Evolutionary conservation across 225 moss, liverwort and hornwort genomes (phyloP), one percentile per base, ranked within the genome.

Genomic region (Marchantia polymorpha): DNA sequence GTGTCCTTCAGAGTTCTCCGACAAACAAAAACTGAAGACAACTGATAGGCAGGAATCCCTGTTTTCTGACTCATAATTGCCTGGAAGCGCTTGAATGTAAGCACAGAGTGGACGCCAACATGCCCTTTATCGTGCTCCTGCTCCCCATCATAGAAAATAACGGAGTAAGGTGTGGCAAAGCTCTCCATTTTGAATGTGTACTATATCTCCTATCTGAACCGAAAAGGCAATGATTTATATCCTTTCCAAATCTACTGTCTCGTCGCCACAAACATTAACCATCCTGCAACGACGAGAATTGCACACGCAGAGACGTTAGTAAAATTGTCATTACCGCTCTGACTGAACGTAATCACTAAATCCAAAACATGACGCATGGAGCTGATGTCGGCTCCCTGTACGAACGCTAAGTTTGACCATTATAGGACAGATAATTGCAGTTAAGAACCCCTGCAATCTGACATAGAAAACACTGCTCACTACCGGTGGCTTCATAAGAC

Each of bases 61-160:
- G 91, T 99, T 84, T 91, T 99, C 83, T 99, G 99, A 56, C 91
- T 92, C 92, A 99, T 91, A 51, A 99, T 87, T 67, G 92, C 95
- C 85, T 99, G 99, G 78, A 99, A 99, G 48, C 99, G 88, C 81
- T 99, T 99, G 89, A 99, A 99, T 20, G 95, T 90, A 49, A 99
- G 89, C 76, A 99, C 99, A 63, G 99, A 99, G 83, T 99, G 99
- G 64, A 99, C 88, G 66, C 99, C 99, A 66, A 99, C 92, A 52
- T 95, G 92, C 79, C 99, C 99, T 81, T 99, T 99, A 64, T 99
- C 93, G 48, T 93, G 92, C 84, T 99, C 99, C 79, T 95, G 94
- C 77, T 95, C 99, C 78, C 99, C 99, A 83, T 99, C 99, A 83
- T 91, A 82, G 83, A 93, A 99, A 29, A 99, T 84, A 66, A 99